Evolutionary conservation across 345 rosid genomes (phyloP), one percentile per base, ranked within the genome.

Genomic region (Viola odorata): DNA sequence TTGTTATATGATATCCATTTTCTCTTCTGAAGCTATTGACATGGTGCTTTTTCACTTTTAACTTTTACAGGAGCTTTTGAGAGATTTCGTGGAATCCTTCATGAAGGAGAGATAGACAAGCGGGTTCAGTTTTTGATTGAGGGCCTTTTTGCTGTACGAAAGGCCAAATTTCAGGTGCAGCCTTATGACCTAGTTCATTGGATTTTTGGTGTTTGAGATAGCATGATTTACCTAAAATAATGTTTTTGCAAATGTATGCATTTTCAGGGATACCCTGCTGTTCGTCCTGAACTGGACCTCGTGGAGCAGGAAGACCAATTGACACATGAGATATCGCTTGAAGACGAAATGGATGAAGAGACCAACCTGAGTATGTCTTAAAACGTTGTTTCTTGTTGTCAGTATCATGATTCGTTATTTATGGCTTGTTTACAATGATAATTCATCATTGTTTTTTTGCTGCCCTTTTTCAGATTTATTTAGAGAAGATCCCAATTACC

Each of bases 91-190:
- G 97, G 96, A 45, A 90, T 92, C 58, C 86, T 94, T 64, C 97
- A 87, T 68, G 99, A 94, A 77, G 99, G 97, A 74, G 96, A 94
- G 78, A 94, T 90, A 15, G 96, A 90, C 68, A 90, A 88, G 74
- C 79, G 97, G 14, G 99, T 94, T 57, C 97, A 90, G 52, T 94
- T 79, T 72, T 68, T 94, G 77, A 90, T 90, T 55, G 97, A 94
- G 81, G 89, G 91, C 39, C 80, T 90, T 42, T 88, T 85, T 81
- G 96, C 97, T 39, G 60, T 75, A 41, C 81, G 97, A 72, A 84
- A 85, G 70, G 97, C 95, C n/a, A 90, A 88, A 47, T 94, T 94
- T 78, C 96, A 89, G 92, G 98, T 84, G 60, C 62, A 11, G 10
- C 52, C 40, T 61, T 63, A 10, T 52, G 7, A 37, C 11, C 65